Conservation (phyloP, 208 protist genomes). For the Trypanosoma brucei region DNA sequence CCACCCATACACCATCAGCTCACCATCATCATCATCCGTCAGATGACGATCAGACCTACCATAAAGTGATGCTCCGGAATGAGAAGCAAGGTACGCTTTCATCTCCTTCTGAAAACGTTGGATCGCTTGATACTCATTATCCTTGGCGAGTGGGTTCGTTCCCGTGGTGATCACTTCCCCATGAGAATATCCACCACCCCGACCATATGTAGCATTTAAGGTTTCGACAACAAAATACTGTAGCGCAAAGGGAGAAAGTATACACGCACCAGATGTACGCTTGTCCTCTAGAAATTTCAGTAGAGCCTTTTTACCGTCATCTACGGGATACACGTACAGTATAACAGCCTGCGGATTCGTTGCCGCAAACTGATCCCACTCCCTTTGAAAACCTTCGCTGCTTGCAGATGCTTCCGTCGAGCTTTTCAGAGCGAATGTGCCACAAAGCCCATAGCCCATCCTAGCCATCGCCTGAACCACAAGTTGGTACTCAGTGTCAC, state of each 20-base stretch:
- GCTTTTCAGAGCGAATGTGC: conserved; percentile 1
- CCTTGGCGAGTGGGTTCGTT: conserved; percentile 22
- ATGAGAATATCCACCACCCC: background rate
- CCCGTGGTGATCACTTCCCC: conserved; percentile 24
- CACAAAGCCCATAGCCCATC: conserved; percentile 6
- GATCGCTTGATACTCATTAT: conserved; percentile 16
- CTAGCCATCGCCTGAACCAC: background rate
- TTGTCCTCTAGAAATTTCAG: conserved; percentile 13
- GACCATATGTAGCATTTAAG: conserved; percentile 2
- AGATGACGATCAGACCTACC: conserved; percentile 5
- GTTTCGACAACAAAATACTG: conserved; percentile 1
- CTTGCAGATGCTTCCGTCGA: background rate
- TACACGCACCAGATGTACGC: conserved; percentile 4
- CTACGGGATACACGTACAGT: background rate
- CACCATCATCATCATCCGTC: conserved; percentile 16
- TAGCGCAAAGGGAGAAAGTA: conserved; percentile 3
- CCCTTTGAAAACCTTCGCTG: conserved; percentile 2
- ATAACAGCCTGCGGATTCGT: conserved; percentile 6
- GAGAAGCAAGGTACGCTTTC: conserved; percentile 12
- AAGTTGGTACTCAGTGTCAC: conserved; percentile 6
- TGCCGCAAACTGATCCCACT: conserved; percentile 8
- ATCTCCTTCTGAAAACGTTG: conserved; percentile 20
- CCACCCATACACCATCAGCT: conserved; percentile 7
- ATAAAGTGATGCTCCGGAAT: background rate
- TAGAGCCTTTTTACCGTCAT: background rate